Percentiles rank a stretch among this genome's conserved stretches.
phyloP scores from a whole-genome alignment of 768 basidiomycete species.

The Leccinum broughii region DNA sequence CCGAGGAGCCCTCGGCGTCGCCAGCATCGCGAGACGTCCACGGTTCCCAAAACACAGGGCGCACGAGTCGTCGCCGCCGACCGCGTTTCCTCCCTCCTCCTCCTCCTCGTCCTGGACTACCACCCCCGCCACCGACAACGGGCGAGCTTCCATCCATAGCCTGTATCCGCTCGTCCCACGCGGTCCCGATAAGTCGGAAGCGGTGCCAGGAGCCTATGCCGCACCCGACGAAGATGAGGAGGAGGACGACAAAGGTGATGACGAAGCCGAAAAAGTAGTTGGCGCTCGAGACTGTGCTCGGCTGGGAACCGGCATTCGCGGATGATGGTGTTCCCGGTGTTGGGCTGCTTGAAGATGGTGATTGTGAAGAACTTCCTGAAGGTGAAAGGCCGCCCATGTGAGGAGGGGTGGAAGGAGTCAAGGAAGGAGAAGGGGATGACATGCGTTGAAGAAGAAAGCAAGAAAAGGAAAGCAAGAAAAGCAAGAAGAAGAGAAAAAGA shows the following conservation, averaged over 20 bases:
- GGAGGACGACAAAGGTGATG: slow-evolving; percentile 33
- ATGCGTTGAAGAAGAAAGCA: background rate
- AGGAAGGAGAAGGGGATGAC: no score
- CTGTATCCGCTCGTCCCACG: slow-evolving; percentile 24
- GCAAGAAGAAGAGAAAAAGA: no score
- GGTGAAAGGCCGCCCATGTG: background rate
- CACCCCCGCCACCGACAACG: background rate
- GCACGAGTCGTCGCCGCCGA: slow-evolving; percentile 17
- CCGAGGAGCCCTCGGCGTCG: background rate
- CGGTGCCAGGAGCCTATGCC: slow-evolving; percentile 50
- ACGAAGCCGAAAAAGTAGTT: slow-evolving; percentile 38
- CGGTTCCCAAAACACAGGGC: slow-evolving; percentile 21
- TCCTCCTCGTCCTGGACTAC: background rate
- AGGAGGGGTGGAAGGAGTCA: no score
- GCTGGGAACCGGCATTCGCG: background rate
- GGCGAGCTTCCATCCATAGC: slow-evolving; percentile 11
- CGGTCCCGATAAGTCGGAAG: slow-evolving; percentile 19
- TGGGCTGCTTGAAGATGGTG: background rate
- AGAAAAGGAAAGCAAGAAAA: background rate
- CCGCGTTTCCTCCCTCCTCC: slow-evolving; percentile 15
- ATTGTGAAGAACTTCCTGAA: background rate
- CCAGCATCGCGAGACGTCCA: slow-evolving; percentile 15
- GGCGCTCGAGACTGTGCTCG: slow-evolving; percentile 14
- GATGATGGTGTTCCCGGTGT: background rate
- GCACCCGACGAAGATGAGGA: slow-evolving; percentile 53